Evolutionary conservation across 768 basidiomycete genomes (phyloP), one percentile per base, ranked within the genome.

Genomic region (Termitomyces titanicus): DNA sequence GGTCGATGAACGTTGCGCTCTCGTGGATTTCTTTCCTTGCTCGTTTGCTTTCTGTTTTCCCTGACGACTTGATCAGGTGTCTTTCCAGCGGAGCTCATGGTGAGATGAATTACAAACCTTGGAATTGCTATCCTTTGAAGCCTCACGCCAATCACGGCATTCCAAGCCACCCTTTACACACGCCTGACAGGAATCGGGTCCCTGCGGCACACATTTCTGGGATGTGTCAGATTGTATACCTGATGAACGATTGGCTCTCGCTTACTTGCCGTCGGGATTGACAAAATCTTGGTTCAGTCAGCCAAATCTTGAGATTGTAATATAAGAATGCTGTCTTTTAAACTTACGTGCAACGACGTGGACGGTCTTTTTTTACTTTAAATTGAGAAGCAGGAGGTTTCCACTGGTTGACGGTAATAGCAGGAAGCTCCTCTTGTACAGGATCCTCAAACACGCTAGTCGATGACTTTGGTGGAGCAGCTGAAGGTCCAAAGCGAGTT

Each of bases 271-370:
- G 48, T 24, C 48, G 48, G 48, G 24, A 38, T 38, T 9, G 5
- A 49, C 48, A 49, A 13, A 27, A 49, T 11, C 48, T 47, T 49
- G 0, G 11, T n/a, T 37, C 34, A 25, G 17, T 48, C 10, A 35
- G 47, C 22, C 15, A 15, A n/a, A 35, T 15, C 7, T 25, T 37
- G 6, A 37, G 48, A 25, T 37, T 5, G 24, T 25, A 48, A 8
- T 8, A 49, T 18, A 22, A n/a, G 17, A n/a, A 35, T 37, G 17
- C 11, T n/a, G 47, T 49, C 24, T 37, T 25, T 49, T 27, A 49
- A 49, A 49, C 48, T 49, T 27, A 49, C 48, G 48, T 49, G 48
- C 48, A 49, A 11, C 24, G 24, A 49, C 48, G 35, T 12, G 24
- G 24, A 37, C n/a, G 24, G 35, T 11, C 35, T 25, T 38, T 25